A percentile compares a stretch with the other conserved stretches of the same genome.
Conservation (phyloP, 2,329 filamentous ascomycete species). For the Lachnellula subtilissima region DNA sequence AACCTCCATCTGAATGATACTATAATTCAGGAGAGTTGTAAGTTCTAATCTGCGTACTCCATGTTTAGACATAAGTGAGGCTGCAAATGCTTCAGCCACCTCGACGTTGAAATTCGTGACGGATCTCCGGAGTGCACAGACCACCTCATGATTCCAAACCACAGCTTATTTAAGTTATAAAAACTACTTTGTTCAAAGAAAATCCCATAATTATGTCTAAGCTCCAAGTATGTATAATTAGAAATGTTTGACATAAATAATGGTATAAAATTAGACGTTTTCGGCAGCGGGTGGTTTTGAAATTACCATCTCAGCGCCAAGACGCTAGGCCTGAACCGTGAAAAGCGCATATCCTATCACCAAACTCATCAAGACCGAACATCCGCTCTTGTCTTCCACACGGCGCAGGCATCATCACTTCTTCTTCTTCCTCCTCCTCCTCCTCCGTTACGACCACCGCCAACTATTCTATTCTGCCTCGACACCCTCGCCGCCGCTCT, state of each 20-base stretch:
- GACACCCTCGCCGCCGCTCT: conserved; percentile 4
- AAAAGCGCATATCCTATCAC: background rate
- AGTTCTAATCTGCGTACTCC: background rate
- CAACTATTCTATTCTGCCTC: background rate
- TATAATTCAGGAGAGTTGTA: background rate
- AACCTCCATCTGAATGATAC: too few species aligned
- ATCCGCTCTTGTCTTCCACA: background rate
- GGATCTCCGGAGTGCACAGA: background rate
- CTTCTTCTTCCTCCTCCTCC: conserved; percentile 1
- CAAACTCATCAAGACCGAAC: background rate
- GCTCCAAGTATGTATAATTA: background rate
- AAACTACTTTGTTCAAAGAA: background rate
- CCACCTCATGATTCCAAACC: background rate
- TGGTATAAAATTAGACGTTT: background rate
- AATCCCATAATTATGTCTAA: background rate
- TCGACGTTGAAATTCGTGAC: background rate
- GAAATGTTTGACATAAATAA: background rate
- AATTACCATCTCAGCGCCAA: background rate
- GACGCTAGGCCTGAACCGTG: background rate
- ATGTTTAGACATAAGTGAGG: background rate
- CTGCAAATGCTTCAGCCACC: background rate
- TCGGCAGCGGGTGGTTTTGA: background rate
- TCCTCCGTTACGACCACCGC: conserved; percentile 2
- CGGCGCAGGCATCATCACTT: conserved; percentile 2
- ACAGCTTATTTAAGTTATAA: background rate